Evolutionary conservation across 73 alveolate genomes (phyloP).

Genomic region (Paramecium sexaurelia): DNA sequence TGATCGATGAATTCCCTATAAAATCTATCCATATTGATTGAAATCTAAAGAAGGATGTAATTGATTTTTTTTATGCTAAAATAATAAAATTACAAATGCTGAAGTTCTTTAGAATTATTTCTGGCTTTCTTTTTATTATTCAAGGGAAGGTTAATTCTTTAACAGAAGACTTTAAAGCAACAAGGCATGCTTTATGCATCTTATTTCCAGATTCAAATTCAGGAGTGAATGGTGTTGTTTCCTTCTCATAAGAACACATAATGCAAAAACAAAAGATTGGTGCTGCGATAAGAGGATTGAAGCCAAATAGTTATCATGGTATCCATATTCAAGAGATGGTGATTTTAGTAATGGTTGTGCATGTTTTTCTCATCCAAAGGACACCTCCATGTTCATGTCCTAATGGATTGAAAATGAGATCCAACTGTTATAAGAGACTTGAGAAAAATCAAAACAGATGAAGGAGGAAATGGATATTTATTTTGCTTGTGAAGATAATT

Average conservation of each 20-base stretch:
- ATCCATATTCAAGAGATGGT: slow-evolving; percentile 92
- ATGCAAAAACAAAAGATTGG: slow-evolving; percentile 70
- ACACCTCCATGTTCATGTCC: no score
- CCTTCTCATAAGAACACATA: slow-evolving; percentile 70
- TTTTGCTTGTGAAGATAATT: slow-evolving; percentile 59
- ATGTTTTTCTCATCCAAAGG: no score
- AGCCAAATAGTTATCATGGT: slow-evolving; percentile 78
- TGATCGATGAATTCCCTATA: no score
- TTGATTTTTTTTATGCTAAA: background rate
- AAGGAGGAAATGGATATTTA: slow-evolving; percentile 68
- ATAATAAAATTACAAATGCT: background rate
- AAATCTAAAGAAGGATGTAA: background rate
- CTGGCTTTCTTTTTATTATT: background rate
- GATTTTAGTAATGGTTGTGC: slow-evolving; percentile 82
- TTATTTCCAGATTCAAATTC: slow-evolving; percentile 52
- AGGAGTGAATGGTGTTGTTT: slow-evolving; percentile 76
- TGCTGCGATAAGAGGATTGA: slow-evolving; percentile 76
- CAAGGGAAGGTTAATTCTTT: slow-evolving; percentile 5
- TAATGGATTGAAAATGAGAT: slow-evolving; percentile 85
- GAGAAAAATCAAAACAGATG: slow-evolving; percentile 83
- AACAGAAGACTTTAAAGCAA: background rate
- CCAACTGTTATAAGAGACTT: slow-evolving; percentile 92
- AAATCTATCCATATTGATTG: background rate
- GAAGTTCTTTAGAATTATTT: background rate
- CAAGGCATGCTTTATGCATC: slow-evolving; percentile 47